phyloP scores from a whole-genome alignment of 2,329 filamentous ascomycete species.

The Lasiodiplodia citricola region DNA sequence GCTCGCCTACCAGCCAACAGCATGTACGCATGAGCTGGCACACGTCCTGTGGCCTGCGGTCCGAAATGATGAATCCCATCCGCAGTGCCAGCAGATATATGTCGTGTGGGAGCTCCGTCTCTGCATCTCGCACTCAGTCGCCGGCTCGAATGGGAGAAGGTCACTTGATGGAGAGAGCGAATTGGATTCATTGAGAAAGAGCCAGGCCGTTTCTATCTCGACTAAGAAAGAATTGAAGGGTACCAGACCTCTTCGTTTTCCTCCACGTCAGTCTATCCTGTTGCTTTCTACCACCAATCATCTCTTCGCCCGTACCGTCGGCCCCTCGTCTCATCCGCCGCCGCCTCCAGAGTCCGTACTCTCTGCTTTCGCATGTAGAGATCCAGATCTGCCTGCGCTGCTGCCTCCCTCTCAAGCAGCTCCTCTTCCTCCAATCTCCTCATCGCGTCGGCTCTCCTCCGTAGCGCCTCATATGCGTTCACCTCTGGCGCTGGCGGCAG shows the following conservation, averaged over 20 bases:
- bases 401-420: neutral
- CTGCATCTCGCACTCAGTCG: neutral
- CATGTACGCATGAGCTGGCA: slow-evolving; percentile 24
- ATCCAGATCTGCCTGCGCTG: neutral
- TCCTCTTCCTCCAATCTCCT: neutral
- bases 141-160: neutral
- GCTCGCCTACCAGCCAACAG: neutral
- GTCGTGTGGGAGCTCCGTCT: neutral
- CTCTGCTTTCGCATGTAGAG: neutral
- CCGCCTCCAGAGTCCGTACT: neutral
- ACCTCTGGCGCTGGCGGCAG: slow-evolving; percentile 8
- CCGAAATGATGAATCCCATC: neutral
- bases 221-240: neutral
- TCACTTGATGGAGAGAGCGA: neutral
- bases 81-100: slow-evolving; percentile 9
- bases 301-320: neutral
- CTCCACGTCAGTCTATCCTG: too few species aligned
- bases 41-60: slow-evolving; percentile 1
- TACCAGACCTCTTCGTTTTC: neutral
- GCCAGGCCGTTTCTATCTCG: neutral
- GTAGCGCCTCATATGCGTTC: neutral
- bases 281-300: neutral
- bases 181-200: neutral
- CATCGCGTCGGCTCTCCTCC: neutral
- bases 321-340: neutral